Evolutionary conservation across 2,329 filamentous ascomycete genomes (phyloP).

Genomic region (Aspergillus vadensis): DNA sequence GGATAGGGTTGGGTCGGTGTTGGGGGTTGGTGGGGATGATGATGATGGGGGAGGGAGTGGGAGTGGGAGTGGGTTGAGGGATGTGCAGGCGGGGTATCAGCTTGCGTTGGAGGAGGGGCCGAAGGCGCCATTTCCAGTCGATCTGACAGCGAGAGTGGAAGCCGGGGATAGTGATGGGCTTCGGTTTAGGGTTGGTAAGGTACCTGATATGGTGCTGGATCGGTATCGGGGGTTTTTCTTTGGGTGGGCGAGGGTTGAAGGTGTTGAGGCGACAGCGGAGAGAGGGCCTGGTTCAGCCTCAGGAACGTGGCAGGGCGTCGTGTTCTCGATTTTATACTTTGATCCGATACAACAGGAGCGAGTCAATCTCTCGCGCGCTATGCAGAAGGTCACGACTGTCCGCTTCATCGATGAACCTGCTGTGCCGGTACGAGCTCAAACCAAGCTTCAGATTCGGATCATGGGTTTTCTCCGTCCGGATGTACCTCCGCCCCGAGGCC

Average conservation of each 20-base stretch:
- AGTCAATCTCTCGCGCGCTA: conserved; percentile 52
- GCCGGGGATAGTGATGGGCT: conserved; percentile 51
- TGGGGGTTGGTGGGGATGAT: conserved; percentile 5
- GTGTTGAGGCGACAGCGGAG: conserved; percentile 15
- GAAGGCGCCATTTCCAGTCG: conserved; percentile 34
- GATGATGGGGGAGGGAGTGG: conserved; percentile 26
- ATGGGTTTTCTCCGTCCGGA: conserved; percentile 61
- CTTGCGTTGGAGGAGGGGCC: conserved; percentile 33
- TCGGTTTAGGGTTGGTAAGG: conserved; percentile 56
- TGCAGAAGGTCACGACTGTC: conserved; percentile 50
- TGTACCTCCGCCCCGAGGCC: conserved; percentile 12
- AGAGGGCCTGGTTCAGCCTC: conserved; percentile 26
- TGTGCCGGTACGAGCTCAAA: background rate
- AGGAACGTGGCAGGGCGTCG: conserved; percentile 59
- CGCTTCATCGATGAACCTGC: conserved; percentile 32
- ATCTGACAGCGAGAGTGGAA: conserved; percentile 40
- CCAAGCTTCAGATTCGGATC: conserved; percentile 54
- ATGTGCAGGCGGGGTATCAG: background rate
- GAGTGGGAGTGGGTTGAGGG: background rate
- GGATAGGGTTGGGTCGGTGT: conserved; percentile 22
- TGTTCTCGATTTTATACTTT: conserved; percentile 54
- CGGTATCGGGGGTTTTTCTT: conserved; percentile 65
- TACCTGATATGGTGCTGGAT: conserved; percentile 56
- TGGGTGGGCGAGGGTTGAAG: conserved; percentile 58
- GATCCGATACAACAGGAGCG: conserved; percentile 53